phyloP scores from a whole-genome alignment of 169 alveolate genomes.

The Plasmodium inui region DNA sequence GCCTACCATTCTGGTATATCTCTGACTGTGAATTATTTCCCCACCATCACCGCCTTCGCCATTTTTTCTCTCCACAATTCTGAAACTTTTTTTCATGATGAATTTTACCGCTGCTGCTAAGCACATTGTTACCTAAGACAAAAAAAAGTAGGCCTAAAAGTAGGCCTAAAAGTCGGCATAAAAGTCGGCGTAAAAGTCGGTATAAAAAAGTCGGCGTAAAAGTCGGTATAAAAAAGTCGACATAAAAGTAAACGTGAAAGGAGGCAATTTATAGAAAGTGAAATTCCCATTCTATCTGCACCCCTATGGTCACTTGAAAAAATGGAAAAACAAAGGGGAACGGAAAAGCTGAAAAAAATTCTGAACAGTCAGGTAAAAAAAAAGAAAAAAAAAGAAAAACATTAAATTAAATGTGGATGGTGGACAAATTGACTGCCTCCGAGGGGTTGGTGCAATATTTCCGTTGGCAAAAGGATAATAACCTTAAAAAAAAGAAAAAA shows the following conservation, averaged over 20 bases:
- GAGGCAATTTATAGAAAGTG: not conserved
- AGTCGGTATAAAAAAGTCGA: not conserved
- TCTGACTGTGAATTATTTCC: not conserved
- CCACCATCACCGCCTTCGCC: not conserved
- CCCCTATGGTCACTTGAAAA: not conserved
- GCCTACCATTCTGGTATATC: not conserved
- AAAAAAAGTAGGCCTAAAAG: not conserved
- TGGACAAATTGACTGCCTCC: slow-evolving; percentile 73
- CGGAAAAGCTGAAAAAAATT: not conserved
- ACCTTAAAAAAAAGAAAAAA: slow-evolving; percentile 35
- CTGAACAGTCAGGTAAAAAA: not conserved
- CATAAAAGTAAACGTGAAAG: not conserved
- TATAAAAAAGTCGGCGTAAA: not conserved
- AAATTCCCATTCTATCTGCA: not conserved
- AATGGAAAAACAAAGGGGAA: not conserved
- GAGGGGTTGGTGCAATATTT: slow-evolving; percentile 77
- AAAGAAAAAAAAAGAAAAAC: not conserved
- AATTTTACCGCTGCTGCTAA: not conserved
- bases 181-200: not conserved
- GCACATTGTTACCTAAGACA: not conserved
- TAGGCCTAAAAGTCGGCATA: not conserved
- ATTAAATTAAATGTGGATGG: slow-evolving; percentile 65
- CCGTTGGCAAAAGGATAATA: slow-evolving; percentile 72
- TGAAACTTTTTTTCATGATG: not conserved
- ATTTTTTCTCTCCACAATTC: not conserved